These are phyloP conservation scores for Colletotrichum acutatum DNA, from an alignment of 2,329 filamentous ascomycete genomes.

Conservation along the genomic window DNA sequence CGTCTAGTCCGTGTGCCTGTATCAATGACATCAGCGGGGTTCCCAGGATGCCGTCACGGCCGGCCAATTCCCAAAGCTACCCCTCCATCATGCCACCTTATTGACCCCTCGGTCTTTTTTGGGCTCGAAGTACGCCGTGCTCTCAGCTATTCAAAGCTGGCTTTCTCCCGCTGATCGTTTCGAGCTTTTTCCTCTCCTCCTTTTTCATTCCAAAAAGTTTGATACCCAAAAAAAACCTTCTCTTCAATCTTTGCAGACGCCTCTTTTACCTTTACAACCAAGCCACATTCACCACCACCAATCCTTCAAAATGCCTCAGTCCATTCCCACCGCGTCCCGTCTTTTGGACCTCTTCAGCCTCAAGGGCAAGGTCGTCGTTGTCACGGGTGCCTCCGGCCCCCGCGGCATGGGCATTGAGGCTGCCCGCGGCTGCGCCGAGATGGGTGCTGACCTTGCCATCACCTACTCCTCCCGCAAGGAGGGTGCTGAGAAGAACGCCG, in stretches of 20 bases:
- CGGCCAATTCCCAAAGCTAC: slow-evolving; percentile 25
- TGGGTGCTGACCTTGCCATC: slow-evolving; percentile 76
- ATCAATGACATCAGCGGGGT: slow-evolving; percentile 34
- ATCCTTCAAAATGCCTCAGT: slow-evolving; percentile 23
- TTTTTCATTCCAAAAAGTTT: slow-evolving; percentile 5
- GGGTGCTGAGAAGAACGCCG: slow-evolving; percentile 73
- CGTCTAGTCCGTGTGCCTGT: slow-evolving; percentile 10
- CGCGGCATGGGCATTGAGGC: slow-evolving; percentile 78
- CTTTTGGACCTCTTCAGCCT: slow-evolving; percentile 77
- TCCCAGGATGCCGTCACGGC: slow-evolving; percentile 28
- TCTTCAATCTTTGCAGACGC: background rate
- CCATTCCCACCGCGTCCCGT: slow-evolving; percentile 64
- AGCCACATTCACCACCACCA: background rate
- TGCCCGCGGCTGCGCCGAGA: slow-evolving; percentile 76
- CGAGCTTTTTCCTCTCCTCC: background rate
- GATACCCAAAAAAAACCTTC: slow-evolving; percentile 3
- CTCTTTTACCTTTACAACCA: background rate
- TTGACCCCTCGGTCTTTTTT: background rate
- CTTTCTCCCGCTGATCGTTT: background rate
- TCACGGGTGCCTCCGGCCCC: slow-evolving; percentile 76
- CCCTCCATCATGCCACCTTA: slow-evolving; percentile 30
- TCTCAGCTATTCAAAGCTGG: slow-evolving; percentile 23
- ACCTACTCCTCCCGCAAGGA: slow-evolving; percentile 79
- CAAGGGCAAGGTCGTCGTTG: slow-evolving; percentile 77
- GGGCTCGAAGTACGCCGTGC: slow-evolving; percentile 1